A percentile compares a stretch with the other conserved stretches of the same genome.
Conservation (phyloP, 2,329 filamentous ascomycete genomes). For the Penicillium janthinellum region DNA sequence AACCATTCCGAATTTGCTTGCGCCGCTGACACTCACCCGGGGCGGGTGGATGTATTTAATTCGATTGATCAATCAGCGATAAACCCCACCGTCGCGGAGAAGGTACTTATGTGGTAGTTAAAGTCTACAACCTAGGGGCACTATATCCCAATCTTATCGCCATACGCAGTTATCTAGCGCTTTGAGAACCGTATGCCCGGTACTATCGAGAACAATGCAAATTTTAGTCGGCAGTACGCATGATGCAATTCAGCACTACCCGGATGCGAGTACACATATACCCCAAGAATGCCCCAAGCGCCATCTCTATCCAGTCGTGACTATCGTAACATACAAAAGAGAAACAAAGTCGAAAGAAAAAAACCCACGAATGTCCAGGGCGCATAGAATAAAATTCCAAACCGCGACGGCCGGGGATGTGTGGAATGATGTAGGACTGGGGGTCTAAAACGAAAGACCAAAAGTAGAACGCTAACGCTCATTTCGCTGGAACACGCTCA, state of each 20-base stretch:
- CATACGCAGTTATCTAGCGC: too few species aligned
- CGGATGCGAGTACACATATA: slow-evolving; percentile 1
- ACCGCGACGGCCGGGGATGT: not conserved
- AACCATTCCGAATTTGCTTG: not conserved
- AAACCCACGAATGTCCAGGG: not conserved
- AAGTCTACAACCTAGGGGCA: too few species aligned
- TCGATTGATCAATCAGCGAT: not conserved
- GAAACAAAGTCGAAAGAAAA: not conserved
- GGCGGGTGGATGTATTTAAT: not conserved
- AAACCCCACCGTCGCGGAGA: not conserved
- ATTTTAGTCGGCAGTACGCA: not conserved
- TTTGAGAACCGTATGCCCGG: too few species aligned
- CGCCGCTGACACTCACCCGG: too few species aligned
- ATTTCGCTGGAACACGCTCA: slow-evolving; percentile 52
- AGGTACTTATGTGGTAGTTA: not conserved
- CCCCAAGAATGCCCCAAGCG: not conserved
- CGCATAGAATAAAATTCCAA: not conserved
- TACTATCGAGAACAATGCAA: too few species aligned
- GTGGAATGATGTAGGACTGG: not conserved
- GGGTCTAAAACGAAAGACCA: not conserved
- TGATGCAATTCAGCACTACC: slow-evolving; percentile 1
- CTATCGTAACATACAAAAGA: slow-evolving; percentile 20
- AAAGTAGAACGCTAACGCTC: slow-evolving; percentile 20
- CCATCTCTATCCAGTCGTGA: slow-evolving; percentile 21
- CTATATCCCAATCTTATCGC: too few species aligned